Evolutionary conservation across 768 basidiomycete genomes (phyloP), one percentile per base, ranked within the genome.

Genomic region (Lentinula boryana): DNA sequence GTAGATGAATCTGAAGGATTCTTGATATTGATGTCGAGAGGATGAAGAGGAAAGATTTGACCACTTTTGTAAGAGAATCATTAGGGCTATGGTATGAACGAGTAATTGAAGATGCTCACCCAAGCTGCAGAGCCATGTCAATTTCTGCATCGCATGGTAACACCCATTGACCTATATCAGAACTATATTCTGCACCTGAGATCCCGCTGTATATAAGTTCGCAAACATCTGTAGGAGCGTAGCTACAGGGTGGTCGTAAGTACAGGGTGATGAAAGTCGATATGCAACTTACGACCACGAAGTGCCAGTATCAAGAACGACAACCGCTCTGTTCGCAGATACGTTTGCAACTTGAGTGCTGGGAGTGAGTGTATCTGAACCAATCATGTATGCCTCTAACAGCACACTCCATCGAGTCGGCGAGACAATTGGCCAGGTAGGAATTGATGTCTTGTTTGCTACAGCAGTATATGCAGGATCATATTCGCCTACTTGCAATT

Each of bases 331-430:
- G 65, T 86, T 84, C 35, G 76, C 74, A 5, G 91, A 89, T 1
- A 82, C 91, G 33, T 75, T 77, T 4, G 70, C 48, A 31, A 92
- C 83, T 6, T 69, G 73, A 23, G 82, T 86, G 3, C 79, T 80
- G 10, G 89, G 83, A 13, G 78, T 68, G 32, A 80, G 70, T 18
- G 80, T 77, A 35, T 76, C 77, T 36, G 75, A 73, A 38, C 84
- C 85, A 13, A 89, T 76, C 57, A 90, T 80, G 62, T 92, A 71
- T 16, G 85, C 85, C 59, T 93, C 92, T 59, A 94, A 70, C 18
- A 92, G 80, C 48, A 94, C 76, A 60, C 81, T 89, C 92, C 92
- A 94, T 23, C 89, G 80, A 48, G 67, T 78, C 1, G 92, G 91
- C 18, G 75, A 73, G 43, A 71, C 73, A 54, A 76, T 75, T 1